Evolutionary conservation across 2,329 filamentous ascomycete species (phyloP), one percentile per base, ranked within the genome.

Genomic region (Neodidymelliopsis sp.): DNA sequence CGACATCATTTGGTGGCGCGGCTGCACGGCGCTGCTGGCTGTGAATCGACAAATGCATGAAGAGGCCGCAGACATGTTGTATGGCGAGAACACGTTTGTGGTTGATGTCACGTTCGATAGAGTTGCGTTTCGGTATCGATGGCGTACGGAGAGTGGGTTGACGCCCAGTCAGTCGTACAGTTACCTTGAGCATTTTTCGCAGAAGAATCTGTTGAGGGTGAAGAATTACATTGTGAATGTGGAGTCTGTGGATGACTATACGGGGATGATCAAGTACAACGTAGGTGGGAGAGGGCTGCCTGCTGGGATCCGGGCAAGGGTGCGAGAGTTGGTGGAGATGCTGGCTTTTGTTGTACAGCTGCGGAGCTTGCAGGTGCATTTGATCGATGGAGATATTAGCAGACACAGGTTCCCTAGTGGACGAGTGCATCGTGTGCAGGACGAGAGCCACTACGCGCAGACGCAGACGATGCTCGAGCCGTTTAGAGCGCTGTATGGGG

Each of bases 181-280:
- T 10, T 79, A 79, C 48, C 63, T 79, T 8, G 71, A 74, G 15
- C 63, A 74, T 13, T 71, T 80, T 35, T 70, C 74, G 5, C 58
- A 65, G 50, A 59, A 66, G 24, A 79, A 79, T 54, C 42, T 79
- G 40, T 37, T 70, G 33, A 54, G 74, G 15, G 70, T 81, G 6
- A 73, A 67, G 57, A 66, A 72, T 22, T 74, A 76, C 25, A 47
- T 77, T 30, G 60, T 81, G 7, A 74, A 73, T 35, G 69, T 81
- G 2, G 75, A 79, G 62, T 74, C 75, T 41, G 74, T 79, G 19
- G 78, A 80, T 56, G 69, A 71, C 29, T 80, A 80, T 42, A 79
- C 75, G 1, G 78, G 77, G 4, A 79, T 78, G 77, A 76, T 79
- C 51, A 80, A 79, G 56, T 80, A 75, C 57, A 80, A 80, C 54